Percentiles rank a stretch among this genome's conserved stretches.
Evolutionary conservation across 192 early-diverging fungal species (phyloP).

Genomic region (Neocallimastix lanati): DNA sequence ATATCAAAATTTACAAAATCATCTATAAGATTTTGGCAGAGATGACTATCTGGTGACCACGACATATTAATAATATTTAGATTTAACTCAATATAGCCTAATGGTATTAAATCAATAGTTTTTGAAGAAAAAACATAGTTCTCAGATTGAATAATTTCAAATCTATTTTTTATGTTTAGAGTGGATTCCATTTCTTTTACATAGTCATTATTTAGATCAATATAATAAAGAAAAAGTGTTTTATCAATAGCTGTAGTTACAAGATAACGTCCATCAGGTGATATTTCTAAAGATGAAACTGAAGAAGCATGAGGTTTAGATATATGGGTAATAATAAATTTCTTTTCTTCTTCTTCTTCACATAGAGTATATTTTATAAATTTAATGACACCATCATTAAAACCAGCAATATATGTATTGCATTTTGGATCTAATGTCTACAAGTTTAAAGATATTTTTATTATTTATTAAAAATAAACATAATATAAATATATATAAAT

Average conservation of each 20-base stretch:
- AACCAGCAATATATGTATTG: constrained; percentile 26
- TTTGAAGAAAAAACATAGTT: constrained; percentile 3
- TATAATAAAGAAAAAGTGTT: constrained; percentile 34
- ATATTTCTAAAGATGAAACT: constrained; percentile 20
- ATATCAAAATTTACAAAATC: background rate
- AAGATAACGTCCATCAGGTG: constrained; percentile 25
- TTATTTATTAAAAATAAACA: too few species aligned
- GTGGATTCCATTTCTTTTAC: constrained; percentile 5
- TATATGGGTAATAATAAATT: constrained; percentile 23
- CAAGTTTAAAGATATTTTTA: too few species aligned
- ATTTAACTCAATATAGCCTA: constrained; percentile 30
- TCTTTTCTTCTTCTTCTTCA: background rate
- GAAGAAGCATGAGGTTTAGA: constrained; percentile 29
- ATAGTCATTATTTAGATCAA: constrained; percentile 6
- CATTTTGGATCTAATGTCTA: constrained; percentile 24
- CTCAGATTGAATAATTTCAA: background rate
- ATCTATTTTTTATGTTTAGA: background rate
- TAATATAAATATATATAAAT: constrained; percentile 1
- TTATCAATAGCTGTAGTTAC: constrained; percentile 22
- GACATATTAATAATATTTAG: constrained; percentile 8
- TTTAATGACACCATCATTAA: constrained; percentile 32
- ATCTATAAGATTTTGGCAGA: background rate
- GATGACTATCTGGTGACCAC: constrained; percentile 28
- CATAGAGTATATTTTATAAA: background rate
- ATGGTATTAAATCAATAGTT: constrained; percentile 13